Evolutionary conservation across 305 asterid genomes (phyloP).

Genomic region (Fraxinus baroniana): DNA sequence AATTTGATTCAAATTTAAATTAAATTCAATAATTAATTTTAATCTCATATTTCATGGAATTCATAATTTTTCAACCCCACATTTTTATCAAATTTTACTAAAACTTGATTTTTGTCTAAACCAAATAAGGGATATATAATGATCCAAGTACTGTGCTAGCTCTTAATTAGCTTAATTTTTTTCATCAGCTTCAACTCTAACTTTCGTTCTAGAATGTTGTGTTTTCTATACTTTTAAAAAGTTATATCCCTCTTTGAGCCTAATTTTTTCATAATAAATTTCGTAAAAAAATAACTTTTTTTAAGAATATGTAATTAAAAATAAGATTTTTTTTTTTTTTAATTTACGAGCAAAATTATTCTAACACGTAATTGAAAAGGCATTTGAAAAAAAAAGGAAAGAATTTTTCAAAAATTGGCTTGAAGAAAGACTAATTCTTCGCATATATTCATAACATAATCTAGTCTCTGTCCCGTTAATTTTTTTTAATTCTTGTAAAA

Average conservation of each 20-base stretch:
- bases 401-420: no score
- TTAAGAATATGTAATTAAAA: not conserved
- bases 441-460: not conserved
- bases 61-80: not conserved
- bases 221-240: not conserved
- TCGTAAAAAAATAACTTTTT: not conserved
- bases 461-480: no score
- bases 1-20: no score
- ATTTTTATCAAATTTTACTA: no score
- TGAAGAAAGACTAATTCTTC: no score
- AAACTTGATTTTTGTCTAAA: no score
- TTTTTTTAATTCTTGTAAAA: no score
- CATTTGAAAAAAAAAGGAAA: no score
- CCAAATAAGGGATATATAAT: not conserved
- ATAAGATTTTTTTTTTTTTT: no score
- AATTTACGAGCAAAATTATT: not conserved
- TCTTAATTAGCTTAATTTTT: not conserved
- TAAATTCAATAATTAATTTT: no score
- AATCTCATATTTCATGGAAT: not conserved
- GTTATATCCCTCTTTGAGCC: not conserved
- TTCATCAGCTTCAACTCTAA: not conserved
- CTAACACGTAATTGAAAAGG: not conserved
- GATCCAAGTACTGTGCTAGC: not conserved
- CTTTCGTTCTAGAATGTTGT: not conserved
- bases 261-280: not conserved